Evolutionary conservation across 495 filamentous ascomycete species (phyloP).

Genomic region (Penicillium manginii): DNA sequence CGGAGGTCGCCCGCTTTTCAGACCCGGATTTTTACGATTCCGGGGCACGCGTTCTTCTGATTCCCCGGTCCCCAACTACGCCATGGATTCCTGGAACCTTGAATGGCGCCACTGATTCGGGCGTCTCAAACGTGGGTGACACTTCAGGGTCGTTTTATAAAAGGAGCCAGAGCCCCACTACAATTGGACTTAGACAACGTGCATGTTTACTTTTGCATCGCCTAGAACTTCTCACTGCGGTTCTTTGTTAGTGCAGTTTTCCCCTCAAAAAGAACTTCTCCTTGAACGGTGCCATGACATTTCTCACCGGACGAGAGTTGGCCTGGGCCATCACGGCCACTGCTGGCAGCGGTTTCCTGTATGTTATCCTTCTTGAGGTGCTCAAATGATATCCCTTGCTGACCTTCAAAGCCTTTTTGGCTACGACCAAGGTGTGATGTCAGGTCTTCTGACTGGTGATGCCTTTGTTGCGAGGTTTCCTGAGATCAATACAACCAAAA

Average conservation of each 20-base stretch:
- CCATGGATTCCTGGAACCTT: constrained; percentile 16
- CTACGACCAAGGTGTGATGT: constrained; percentile 52
- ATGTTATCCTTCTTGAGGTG: neutral
- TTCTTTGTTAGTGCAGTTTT: neutral
- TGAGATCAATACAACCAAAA: constrained; percentile 37
- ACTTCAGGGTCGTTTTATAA: constrained; percentile 11
- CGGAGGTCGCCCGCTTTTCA: constrained; percentile 7
- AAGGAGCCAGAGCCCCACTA: constrained; percentile 12
- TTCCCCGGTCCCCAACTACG: constrained; percentile 12
- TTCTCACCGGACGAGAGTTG: constrained; percentile 33
- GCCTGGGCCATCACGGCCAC: constrained; percentile 43
- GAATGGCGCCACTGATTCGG: constrained; percentile 21
- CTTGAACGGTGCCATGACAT: constrained; percentile 21
- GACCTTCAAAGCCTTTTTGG: constrained; percentile 28
- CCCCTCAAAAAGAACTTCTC: neutral
- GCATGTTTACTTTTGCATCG: neutral
- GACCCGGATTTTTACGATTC: constrained; percentile 8
- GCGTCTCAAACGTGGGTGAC: neutral
- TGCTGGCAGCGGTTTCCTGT: constrained; percentile 43
- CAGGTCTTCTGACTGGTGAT: constrained; percentile 38
- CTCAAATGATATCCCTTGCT: neutral
- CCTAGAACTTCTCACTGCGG: neutral
- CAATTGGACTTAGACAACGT: neutral
- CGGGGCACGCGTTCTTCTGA: constrained; percentile 15
- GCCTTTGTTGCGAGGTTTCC: constrained; percentile 38